Evolutionary conservation across 2,329 filamentous ascomycete genomes (phyloP), one percentile per base, ranked within the genome.

Genomic region (Falciphora oryzae): DNA sequence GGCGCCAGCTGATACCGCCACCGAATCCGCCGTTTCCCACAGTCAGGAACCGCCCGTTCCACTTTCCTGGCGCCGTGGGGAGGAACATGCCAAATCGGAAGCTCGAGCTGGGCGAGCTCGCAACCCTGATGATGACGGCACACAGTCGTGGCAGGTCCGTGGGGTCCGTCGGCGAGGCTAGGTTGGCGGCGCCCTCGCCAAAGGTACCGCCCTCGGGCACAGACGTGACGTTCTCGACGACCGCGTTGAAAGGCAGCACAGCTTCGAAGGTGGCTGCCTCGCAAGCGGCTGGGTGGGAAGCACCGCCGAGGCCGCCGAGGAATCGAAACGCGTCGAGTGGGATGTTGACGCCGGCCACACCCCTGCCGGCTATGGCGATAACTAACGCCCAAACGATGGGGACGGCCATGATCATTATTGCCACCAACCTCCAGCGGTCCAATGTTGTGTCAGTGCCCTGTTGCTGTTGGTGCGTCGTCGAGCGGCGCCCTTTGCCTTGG

Each of bases 121-220:
- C 73, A n/a, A 78, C 75, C 3, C 66, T 67, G 13, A 78, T 68
- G 0, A 71, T 76, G 27, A 77, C 71, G 5, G 76, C 75, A 57
- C 76, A 78, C 25, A 76, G 65, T 16, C 71, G 73, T 0, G 76
- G 76, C 8, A 78, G 70, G 64, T 75, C 66, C 1, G 72, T 75
- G 1, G 73, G 70, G 44, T 70, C 69, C 13, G 44, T 65, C 0
- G 70, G 73, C 64, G 68, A 75, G 3, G 65, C 67, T 5, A 72
- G 56, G 57, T 73, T 68, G 13, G 59, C 61, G 3, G 64, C 62
- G 18, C 66, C 69, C 60, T 73, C 69, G 35, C 70, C 69, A 28
- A 69, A 72, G 16, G 62, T 64, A 62, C 66, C 66, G 0, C 85
- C 85, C n/a, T 57, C 28, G 28, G 29, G 61, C 14, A 63, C 61